Percentiles rank a stretch among this genome's conserved stretches.
phyloP scores from a whole-genome alignment of 441 rosid genomes.

The Aquilaria agallochum region DNA sequence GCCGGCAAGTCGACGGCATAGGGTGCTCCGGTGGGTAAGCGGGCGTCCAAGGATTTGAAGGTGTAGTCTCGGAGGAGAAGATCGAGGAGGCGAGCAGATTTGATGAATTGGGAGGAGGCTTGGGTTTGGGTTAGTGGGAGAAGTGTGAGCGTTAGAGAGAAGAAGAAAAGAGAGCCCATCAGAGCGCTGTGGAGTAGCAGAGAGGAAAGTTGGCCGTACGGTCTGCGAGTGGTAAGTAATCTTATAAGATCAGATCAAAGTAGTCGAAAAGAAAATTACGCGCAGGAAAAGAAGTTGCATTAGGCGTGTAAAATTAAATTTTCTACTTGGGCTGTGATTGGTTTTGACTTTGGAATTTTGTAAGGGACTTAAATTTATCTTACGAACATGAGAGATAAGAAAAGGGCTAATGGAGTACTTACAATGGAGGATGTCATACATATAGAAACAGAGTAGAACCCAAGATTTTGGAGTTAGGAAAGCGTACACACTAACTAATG shows the following conservation, averaged over 20 bases:
- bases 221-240: slow-evolving; percentile 8
- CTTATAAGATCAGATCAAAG: slow-evolving; percentile 12
- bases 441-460: no score
- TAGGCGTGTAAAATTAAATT: no score
- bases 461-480: no score
- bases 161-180: slow-evolving; percentile 48
- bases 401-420: no score
- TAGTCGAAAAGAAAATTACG: slow-evolving; percentile 31
- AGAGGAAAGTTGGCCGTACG: slow-evolving; percentile 25
- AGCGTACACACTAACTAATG: no score
- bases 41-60: slow-evolving; percentile 44
- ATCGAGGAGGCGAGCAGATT: slow-evolving; percentile 56
- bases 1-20: slow-evolving; percentile 57
- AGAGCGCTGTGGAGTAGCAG: slow-evolving; percentile 19
- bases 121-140: slow-evolving; percentile 25
- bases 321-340: no score
- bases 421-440: no score
- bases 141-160: slow-evolving; percentile 26
- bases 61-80: slow-evolving; percentile 72
- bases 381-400: no score
- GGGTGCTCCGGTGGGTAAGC: slow-evolving; percentile 50
- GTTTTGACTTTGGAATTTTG: no score
- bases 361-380: no score
- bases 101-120: slow-evolving; percentile 38
- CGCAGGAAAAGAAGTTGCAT: neutral